Conservation (phyloP, 1,284 basidiomycete genomes). For the Rhodotorula sp. region DNA sequence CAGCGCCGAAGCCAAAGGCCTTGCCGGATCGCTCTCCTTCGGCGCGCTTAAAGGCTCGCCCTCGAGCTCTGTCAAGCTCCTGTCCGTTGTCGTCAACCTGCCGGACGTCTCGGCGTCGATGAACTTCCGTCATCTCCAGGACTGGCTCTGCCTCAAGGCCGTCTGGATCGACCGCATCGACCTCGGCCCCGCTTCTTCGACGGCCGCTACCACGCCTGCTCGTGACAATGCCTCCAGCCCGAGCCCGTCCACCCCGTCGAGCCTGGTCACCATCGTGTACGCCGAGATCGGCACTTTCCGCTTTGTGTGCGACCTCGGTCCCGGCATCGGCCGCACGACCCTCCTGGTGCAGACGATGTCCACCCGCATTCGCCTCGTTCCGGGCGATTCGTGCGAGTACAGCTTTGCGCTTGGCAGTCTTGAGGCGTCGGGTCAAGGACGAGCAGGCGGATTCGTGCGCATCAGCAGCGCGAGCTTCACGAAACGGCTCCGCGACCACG, state of each 20-base stretch:
- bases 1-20: constrained; percentile 64
- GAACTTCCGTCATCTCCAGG: constrained; percentile 77
- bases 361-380: constrained; percentile 8
- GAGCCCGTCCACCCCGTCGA: background rate
- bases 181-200: constrained; percentile 2
- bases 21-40: constrained; percentile 70
- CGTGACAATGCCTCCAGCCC: background rate
- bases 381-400: constrained; percentile 3
- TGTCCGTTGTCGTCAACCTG: constrained; percentile 7
- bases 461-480: constrained; percentile 10
- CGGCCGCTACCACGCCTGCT: background rate
- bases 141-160: constrained; percentile 83
- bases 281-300: constrained; percentile 10
- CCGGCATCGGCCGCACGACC: constrained; percentile 18
- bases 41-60: constrained; percentile 7
- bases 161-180: constrained; percentile 80
- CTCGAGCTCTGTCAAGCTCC: background rate
- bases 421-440: constrained; percentile 15
- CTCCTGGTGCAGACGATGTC: constrained; percentile 1
- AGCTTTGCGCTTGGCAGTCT: constrained; percentile 5
- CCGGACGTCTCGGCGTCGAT: constrained; percentile 57
- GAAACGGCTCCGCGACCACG: constrained; percentile 13
- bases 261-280: background rate
- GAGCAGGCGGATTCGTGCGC: background rate
- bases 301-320: constrained; percentile 23